Evolutionary conservation across 208 protist species (phyloP).

Genomic region (Leishmania amazonensis): DNA sequence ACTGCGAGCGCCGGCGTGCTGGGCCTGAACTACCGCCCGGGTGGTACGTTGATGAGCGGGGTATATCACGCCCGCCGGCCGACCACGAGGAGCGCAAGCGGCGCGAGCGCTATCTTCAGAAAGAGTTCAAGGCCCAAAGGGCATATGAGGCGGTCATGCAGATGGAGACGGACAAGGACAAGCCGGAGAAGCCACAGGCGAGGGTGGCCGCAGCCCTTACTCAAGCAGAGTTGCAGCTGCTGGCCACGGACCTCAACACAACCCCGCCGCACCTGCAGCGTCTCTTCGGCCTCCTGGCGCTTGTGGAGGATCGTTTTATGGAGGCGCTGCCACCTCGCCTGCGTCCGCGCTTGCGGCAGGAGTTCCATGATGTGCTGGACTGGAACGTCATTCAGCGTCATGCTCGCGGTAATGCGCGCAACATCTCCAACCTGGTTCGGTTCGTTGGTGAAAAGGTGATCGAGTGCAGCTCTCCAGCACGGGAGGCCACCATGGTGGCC

Average conservation of each 20-base stretch:
- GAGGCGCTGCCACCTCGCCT: constrained; percentile 71
- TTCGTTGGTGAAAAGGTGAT: constrained; percentile 73
- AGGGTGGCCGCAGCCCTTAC: constrained; percentile 34
- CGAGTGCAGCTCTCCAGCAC: constrained; percentile 62
- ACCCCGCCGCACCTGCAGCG: constrained; percentile 42
- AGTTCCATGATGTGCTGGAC: constrained; percentile 80
- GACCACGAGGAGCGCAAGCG: constrained; percentile 33
- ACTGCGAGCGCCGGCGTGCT: constrained; percentile 2
- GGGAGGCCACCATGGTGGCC: constrained; percentile 43
- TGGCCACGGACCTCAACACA: constrained; percentile 60
- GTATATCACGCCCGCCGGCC: constrained; percentile 58
- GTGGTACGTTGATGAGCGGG: constrained; percentile 71
- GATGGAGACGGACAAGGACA: constrained; percentile 29
- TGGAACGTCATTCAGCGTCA: constrained; percentile 63
- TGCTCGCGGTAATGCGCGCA: constrained; percentile 36
- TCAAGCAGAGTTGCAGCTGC: constrained; percentile 49
- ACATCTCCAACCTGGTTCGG: constrained; percentile 59
- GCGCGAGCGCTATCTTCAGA: constrained; percentile 54
- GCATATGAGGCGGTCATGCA: constrained; percentile 72
- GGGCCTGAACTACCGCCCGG: constrained; percentile 68
- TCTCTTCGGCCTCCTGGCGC: constrained; percentile 52
- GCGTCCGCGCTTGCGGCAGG: constrained; percentile 55
- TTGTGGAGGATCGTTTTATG: constrained; percentile 62
- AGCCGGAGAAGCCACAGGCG: constrained; percentile 26
- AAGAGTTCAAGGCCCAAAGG: constrained; percentile 72